These are phyloP conservation scores for Pythium biforme DNA, from an alignment of 352 stramenopile species.

Conservation along the genomic window DNA sequence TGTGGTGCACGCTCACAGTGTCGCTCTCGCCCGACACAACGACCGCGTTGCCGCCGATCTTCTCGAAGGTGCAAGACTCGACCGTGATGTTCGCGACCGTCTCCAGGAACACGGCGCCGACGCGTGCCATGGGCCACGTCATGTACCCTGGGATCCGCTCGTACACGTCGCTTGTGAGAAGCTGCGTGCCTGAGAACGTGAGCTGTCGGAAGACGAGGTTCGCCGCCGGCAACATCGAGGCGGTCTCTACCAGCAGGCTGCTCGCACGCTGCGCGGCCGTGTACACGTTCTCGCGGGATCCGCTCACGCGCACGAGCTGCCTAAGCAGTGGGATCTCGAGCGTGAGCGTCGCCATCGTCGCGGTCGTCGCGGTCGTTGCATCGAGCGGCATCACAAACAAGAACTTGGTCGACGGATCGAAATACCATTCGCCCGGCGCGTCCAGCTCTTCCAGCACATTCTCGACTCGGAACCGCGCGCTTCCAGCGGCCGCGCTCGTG, in stretches of 20 bases:
- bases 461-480: conserved; percentile 48
- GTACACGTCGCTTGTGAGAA: conserved; percentile 59
- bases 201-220: conserved; percentile 64
- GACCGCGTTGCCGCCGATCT: conserved; percentile 68
- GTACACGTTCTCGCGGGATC: conserved; percentile 54
- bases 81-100: conserved; percentile 47
- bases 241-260: conserved; percentile 41
- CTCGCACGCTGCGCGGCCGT: conserved; percentile 42
- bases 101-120: conserved; percentile 67
- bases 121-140: conserved; percentile 52
- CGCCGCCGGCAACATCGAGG: conserved; percentile 31
- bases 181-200: conserved; percentile 57
- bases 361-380: conserved; percentile 15
- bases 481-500: conserved; percentile 5
- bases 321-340: conserved; percentile 60
- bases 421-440: conserved; percentile 67
- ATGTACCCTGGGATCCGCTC: conserved; percentile 33
- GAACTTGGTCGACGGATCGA: conserved; percentile 39
- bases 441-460: conserved; percentile 67
- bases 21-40: conserved; percentile 60
- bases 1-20: conserved; percentile 51
- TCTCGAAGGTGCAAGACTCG: conserved; percentile 64
- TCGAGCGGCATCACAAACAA: conserved; percentile 66
- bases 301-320: conserved; percentile 63
- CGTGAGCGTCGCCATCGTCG: conserved; percentile 27